Base-by-base conservation (phyloP, 1,284 basidiomycete species). In the Microbotryomycetes sp. region DNA sequence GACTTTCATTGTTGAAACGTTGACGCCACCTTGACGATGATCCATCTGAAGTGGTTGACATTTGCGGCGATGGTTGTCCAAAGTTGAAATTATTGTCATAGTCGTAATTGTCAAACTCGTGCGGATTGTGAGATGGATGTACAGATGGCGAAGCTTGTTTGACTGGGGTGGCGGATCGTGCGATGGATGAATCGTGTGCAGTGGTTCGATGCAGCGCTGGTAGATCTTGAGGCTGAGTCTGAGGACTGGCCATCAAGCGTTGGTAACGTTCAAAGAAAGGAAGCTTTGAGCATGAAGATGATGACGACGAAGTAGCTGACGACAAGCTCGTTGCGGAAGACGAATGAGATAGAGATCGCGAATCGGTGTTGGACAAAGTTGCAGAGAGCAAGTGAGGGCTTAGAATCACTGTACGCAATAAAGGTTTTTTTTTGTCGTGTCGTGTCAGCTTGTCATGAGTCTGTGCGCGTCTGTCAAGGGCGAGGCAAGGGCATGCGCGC, bases 191-290 rank as follows among this genome's bases (percentile, higher is more conserved):
- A n/a, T n/a, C n/a, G n/a, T n/a, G n/a, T n/a, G n/a, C n/a, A n/a
- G n/a, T n/a, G n/a, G n/a, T n/a, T n/a, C n/a, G n/a, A n/a, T n/a
- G n/a, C n/a, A n/a, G n/a, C n/a, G n/a, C n/a, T n/a, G n/a, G n/a
- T n/a, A n/a, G n/a, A n/a, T n/a, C n/a, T n/a, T n/a, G n/a, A n/a
- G n/a, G n/a, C 54, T 22, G 42, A 31, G 28, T 29, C 30, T 2
- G 29, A 16, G 30, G 32, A 31, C 29, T 49, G 28, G 47, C 56
- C 2, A 59, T 54, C 29, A 64, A 49, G 29, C 63, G 58, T 42
- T 67, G 56, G 36, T 69, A 69, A 14, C 56, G 42, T 32, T 68
- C 68, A 56, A 70, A 68, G 56, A 68, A 70, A 4, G 65, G 64
- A 30, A 66, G 42, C 55, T 55, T 60, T 28, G 30, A 19, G 5